phyloP scores from a whole-genome alignment of 1,139 yeast genomes.

The Magnusiomyces tetraspermus region DNA sequence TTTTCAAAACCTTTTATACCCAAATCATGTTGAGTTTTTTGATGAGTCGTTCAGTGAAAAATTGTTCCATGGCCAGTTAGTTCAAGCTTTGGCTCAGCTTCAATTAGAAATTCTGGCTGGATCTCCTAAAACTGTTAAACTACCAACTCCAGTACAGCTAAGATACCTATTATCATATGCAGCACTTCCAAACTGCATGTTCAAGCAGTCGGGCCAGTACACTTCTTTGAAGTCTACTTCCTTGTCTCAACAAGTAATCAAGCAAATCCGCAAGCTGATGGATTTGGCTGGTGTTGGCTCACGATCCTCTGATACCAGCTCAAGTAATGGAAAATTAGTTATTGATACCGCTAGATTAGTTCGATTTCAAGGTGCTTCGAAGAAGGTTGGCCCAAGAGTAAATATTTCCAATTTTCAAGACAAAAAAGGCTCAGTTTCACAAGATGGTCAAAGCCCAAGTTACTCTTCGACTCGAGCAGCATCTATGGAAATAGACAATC shows the following conservation, averaged over 20 bases:
- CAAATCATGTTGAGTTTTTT: not conserved
- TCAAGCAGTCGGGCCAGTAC: not conserved
- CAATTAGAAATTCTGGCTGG: not conserved
- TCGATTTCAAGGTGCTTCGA: not conserved
- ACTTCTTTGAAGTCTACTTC: not conserved
- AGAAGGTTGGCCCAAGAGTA: too few species aligned
- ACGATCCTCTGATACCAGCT: not conserved
- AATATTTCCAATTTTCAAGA: too few species aligned
- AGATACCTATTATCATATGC: conserved; percentile 1
- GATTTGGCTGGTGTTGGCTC: not conserved
- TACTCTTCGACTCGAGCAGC: not conserved
- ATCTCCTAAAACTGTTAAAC: not conserved
- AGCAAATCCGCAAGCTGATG: not conserved
- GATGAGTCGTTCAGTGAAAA: not conserved
- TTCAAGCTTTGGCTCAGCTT: not conserved
- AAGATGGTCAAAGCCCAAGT: not conserved
- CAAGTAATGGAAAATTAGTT: not conserved
- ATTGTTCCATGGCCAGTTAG: not conserved
- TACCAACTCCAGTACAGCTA: not conserved
- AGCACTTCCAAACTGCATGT: not conserved
- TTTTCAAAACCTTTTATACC: not conserved
- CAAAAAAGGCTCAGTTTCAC: not conserved
- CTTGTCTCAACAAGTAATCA: not conserved
- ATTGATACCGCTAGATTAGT: not conserved
- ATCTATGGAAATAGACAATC: not conserved